A percentile compares a stretch with the other conserved stretches of the same genome.
Evolutionary conservation across 78 protist genomes (phyloP).

Genomic region (Tieghemostelium lacteum): DNA sequence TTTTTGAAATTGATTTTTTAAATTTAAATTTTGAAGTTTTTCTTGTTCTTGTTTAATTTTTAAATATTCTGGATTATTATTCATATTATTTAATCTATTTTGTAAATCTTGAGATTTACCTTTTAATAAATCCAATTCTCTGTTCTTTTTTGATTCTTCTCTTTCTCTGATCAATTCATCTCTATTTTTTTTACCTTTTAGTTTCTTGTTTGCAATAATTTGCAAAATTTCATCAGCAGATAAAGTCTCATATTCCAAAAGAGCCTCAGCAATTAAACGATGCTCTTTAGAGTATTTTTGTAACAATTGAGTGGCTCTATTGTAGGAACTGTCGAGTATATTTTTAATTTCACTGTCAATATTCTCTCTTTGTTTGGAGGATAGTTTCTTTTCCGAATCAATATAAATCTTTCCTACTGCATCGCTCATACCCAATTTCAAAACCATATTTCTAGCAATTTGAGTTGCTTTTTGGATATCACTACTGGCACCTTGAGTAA

Average conservation of each 20-base stretch:
- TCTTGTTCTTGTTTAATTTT: too few relatives aligned
- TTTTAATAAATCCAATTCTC: conserved; percentile 46
- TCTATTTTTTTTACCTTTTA: conserved; percentile 30
- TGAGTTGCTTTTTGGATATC: conserved; percentile 59
- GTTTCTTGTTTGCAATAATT: conserved; percentile 36
- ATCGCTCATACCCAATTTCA: conserved; percentile 82
- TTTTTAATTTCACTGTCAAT: conserved; percentile 75
- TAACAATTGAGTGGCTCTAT: conserved; percentile 63
- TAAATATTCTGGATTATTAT: too few relatives aligned
- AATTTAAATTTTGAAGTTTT: too few relatives aligned
- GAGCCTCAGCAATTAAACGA: conserved; percentile 81
- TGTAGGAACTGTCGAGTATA: conserved; percentile 65
- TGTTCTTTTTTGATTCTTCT: conserved; percentile 26
- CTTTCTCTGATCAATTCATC: conserved; percentile 26
- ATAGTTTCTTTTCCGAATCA: conserved; percentile 52
- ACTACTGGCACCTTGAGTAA: conserved; percentile 82
- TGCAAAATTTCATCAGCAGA: conserved; percentile 69
- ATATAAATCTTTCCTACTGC: conserved; percentile 70
- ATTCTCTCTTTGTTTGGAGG: conserved; percentile 36
- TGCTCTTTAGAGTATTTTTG: conserved; percentile 66
- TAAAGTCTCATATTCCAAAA: conserved; percentile 88
- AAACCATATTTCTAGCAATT: conserved; percentile 85
- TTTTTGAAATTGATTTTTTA: too few relatives aligned
- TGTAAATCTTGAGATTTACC: too few relatives aligned
- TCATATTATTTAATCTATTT: too few relatives aligned